phyloP scores from a whole-genome alignment of 2,329 filamentous ascomycete species.

The Falciphora oryzae region DNA sequence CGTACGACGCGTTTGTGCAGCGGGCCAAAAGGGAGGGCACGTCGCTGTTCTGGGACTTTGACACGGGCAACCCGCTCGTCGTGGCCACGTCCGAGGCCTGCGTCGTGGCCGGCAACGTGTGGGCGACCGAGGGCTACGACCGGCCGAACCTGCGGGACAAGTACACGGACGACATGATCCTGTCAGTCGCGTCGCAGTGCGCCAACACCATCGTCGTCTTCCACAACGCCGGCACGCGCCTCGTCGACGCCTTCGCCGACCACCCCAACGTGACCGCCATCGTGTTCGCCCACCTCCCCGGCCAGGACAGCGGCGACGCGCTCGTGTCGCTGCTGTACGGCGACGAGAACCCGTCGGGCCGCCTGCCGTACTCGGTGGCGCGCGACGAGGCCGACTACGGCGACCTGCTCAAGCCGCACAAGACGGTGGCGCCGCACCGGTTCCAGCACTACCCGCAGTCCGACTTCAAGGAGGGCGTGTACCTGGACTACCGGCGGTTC shows the following conservation, averaged over 20 bases:
- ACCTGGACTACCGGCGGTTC: conserved; percentile 71
- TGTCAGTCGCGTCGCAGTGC: conserved; percentile 43
- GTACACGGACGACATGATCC: conserved; percentile 43
- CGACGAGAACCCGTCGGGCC: conserved; percentile 34
- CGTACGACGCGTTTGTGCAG: conserved; percentile 28
- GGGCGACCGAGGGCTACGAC: conserved; percentile 59
- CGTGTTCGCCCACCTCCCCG: conserved; percentile 44
- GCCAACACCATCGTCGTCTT: conserved; percentile 43
- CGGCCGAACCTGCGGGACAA: conserved; percentile 54
- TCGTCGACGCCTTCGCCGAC: conserved; percentile 45
- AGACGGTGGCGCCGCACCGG: conserved; percentile 12
- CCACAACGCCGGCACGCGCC: conserved; percentile 42
- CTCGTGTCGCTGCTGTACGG: conserved; percentile 40
- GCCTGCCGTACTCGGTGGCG: conserved; percentile 41
- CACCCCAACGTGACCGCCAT: conserved; percentile 46
- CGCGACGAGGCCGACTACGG: conserved; percentile 34
- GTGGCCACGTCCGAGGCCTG: conserved; percentile 45
- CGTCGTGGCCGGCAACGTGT: conserved; percentile 49
- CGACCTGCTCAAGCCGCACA: conserved; percentile 13
- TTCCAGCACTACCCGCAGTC: conserved; percentile 47
- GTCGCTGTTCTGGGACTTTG: conserved; percentile 48
- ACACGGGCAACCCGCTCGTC: conserved; percentile 1
- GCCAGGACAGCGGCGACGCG: conserved; percentile 43
- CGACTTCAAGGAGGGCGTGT: conserved; percentile 67
- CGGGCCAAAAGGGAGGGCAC: conserved; percentile 50